Conservation (phyloP, 2,329 filamentous ascomycete genomes). For the Lachnellula arida region DNA sequence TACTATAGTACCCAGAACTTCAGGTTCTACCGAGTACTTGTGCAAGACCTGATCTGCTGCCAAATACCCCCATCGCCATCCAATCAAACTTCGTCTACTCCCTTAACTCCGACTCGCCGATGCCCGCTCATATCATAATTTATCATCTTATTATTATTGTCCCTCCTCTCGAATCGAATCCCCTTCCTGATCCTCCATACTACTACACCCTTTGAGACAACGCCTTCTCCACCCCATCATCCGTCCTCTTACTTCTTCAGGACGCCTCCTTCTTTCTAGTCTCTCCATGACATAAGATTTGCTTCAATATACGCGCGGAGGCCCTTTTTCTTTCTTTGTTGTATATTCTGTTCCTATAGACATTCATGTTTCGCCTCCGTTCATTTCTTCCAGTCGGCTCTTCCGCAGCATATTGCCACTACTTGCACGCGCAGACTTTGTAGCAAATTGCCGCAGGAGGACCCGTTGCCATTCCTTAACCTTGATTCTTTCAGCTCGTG, state of each 20-base stretch:
- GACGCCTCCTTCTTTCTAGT: slow-evolving; percentile 7
- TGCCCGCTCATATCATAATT: not conserved
- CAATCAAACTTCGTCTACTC: not conserved
- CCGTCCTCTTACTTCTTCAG: slow-evolving; percentile 1
- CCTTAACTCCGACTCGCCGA: not conserved
- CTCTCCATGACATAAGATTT: slow-evolving; percentile 20
- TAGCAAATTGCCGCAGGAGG: slow-evolving; percentile 9
- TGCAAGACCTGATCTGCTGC: too few relatives aligned
- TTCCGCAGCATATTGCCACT: slow-evolving; percentile 27
- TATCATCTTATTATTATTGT: not conserved
- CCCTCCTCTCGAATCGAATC: slow-evolving; percentile 1
- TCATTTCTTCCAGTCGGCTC: slow-evolving; percentile 19
- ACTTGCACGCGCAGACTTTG: slow-evolving; percentile 18
- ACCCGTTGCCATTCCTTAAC: slow-evolving; percentile 6
- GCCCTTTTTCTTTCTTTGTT: slow-evolving; percentile 17
- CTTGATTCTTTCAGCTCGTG: slow-evolving; percentile 25
- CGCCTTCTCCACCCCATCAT: not conserved
- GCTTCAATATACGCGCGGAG: slow-evolving; percentile 4
- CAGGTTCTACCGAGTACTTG: not conserved
- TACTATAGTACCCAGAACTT: not conserved
- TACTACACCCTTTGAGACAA: not conserved
- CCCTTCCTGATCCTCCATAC: not conserved
- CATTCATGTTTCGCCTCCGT: slow-evolving; percentile 26
- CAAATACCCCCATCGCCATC: not conserved
- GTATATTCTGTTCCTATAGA: slow-evolving; percentile 21